Base-by-base conservation (phyloP, 495 filamentous ascomycete genomes). In the Saxispiralis lemnorum region DNA sequence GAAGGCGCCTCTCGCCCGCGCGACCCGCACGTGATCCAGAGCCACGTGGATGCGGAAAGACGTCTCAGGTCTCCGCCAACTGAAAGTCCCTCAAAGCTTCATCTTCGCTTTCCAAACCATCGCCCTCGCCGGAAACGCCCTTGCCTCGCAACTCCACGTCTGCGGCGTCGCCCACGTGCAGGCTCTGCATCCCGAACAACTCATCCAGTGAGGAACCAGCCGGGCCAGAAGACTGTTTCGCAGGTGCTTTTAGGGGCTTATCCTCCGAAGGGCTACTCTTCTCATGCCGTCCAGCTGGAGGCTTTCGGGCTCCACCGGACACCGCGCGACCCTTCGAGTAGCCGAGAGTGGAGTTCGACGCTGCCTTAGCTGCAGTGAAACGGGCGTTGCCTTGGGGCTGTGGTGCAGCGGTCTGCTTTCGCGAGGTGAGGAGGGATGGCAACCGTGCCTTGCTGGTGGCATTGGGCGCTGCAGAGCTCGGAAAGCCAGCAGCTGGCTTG, bases 341-440 rank as follows among this genome's bases (percentile, higher is more conserved):
- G 6, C 85, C 85, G 20, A 94, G 61, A 0, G 86, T 93, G 37
- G 72, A 80, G 41, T 73, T 71, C 11, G 85, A 87, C 10, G 68
- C 71, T n/a, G 35, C 49, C 6, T 65, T 67, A 15, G 81, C 79
- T 6, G 77, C 74, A 3, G 72, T 62, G 51, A 73, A 62, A 41
- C 72, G 67, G 66, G 75, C 66, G 11, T 61, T 59, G 9, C 73
- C 78, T 2, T 61, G 63, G 38, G 69, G 69, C 43, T 61, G 67
- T 31, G 48, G 57, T 15, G 44, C 24, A 4, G 62, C 56, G 12
- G 56, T 54, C 36, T 44, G 45, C 28, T 66, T 72, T 45, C 61
- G 64, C 21, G 63, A 48, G 41, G 65, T 53, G 40, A 68, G 34
- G 15, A 59, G 54, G 11, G 57, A 58, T 13, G 58, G 53, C 31